Evolutionary conservation across 2,329 filamentous ascomycete genomes (phyloP).

Genomic region (Aspergillus arachidicola): DNA sequence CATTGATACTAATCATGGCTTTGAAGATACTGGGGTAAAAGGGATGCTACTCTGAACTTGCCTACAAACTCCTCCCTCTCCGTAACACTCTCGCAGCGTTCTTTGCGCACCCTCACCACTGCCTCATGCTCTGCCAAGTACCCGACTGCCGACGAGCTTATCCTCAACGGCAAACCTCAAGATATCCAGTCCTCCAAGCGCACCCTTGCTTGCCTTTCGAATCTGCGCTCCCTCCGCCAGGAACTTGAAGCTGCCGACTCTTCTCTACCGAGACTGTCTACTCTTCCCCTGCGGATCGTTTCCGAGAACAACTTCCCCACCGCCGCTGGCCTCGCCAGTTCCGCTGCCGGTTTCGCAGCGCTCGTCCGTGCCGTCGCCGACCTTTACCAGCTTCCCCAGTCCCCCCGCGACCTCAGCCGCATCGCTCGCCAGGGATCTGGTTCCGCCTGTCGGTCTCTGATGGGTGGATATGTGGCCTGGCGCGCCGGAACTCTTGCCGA

Average conservation of each 20-base stretch:
- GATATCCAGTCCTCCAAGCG: constrained; percentile 79
- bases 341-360: constrained; percentile 67
- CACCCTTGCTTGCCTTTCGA: constrained; percentile 91
- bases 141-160: constrained; percentile 67
- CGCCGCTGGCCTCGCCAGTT: constrained; percentile 77
- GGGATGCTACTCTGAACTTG: constrained; percentile 88
- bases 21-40: constrained; percentile 89
- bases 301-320: constrained; percentile 99
- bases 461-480: constrained; percentile 97
- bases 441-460: constrained; percentile 88
- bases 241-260: constrained; percentile 72
- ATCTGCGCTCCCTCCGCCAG: constrained; percentile 76
- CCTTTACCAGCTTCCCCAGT: constrained; percentile 81
- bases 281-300: constrained; percentile 78
- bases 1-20: constrained; percentile 11
- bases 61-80: constrained; percentile 98
- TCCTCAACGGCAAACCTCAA: constrained; percentile 80
- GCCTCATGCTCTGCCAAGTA: constrained; percentile 82
- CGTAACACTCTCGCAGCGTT: constrained; percentile 90
- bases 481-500: constrained; percentile 74
- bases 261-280: constrained; percentile 78
- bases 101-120: constrained; percentile 93
- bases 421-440: constrained; percentile 94
- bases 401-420: constrained; percentile 78
- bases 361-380: constrained; percentile 81